Percentiles rank a stretch among this genome's conserved stretches.
These are phyloP conservation scores for Barnettozyma botsteinii DNA, from an alignment of 805 yeast genomes.

Conservation along the genomic window DNA sequence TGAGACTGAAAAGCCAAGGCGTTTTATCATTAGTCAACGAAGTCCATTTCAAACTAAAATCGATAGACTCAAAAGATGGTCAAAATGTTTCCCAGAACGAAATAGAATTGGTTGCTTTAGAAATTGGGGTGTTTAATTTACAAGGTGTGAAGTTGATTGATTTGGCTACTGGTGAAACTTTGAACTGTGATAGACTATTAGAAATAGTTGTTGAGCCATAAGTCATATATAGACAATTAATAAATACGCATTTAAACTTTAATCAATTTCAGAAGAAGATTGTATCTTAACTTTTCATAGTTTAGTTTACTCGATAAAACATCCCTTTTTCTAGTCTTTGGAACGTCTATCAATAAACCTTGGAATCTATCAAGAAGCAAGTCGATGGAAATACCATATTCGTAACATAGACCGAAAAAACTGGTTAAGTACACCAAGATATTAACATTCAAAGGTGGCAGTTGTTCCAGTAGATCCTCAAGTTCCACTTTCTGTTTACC, in stretches of 20 bases:
- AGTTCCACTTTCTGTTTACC: constrained; percentile 25
- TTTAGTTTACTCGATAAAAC: constrained; percentile 19
- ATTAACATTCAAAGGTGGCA: constrained; percentile 38
- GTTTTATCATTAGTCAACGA: constrained; percentile 61
- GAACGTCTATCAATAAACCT: constrained; percentile 27
- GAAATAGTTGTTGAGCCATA: constrained; percentile 48
- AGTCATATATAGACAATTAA: neutral
- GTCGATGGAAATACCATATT: constrained; percentile 17
- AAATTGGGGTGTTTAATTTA: constrained; percentile 57
- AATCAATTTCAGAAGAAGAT: constrained; percentile 26
- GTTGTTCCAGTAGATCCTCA: constrained; percentile 31
- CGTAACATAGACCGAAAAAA: constrained; percentile 31
- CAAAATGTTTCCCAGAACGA: constrained; percentile 54
- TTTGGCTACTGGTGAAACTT: constrained; percentile 54
- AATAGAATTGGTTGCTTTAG: constrained; percentile 52
- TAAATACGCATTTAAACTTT: constrained; percentile 10
- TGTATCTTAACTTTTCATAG: constrained; percentile 27
- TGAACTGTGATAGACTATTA: constrained; percentile 63
- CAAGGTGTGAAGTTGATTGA: constrained; percentile 66
- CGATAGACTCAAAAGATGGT: constrained; percentile 36
- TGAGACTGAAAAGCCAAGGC: constrained; percentile 44
- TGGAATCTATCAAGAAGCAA: constrained; percentile 26
- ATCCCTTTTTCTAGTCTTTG: constrained; percentile 26
- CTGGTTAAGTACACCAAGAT: constrained; percentile 35
- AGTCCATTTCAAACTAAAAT: constrained; percentile 47